phyloP scores from a whole-genome alignment of 495 filamentous ascomycete genomes.

The Hypoxylon subgilvum region DNA sequence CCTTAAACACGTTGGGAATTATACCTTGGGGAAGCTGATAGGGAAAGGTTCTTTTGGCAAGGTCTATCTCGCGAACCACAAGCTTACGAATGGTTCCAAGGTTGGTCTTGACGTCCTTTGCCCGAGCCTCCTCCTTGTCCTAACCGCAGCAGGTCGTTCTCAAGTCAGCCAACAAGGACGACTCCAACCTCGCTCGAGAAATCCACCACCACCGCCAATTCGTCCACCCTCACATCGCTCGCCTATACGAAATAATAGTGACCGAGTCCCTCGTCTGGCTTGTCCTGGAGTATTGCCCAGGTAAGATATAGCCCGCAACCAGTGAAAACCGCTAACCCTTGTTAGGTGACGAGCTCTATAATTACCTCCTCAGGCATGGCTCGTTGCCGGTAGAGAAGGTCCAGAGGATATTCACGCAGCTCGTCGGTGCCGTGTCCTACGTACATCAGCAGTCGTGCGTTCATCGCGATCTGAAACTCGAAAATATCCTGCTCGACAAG shows the following conservation, averaged over 20 bases:
- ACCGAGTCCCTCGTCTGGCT: constrained; percentile 95
- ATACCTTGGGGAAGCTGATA: constrained; percentile 86
- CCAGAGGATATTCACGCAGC: constrained; percentile 92
- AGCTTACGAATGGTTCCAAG: constrained; percentile 98
- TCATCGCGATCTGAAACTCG: constrained; percentile 94
- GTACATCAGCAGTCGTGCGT: constrained; percentile 96
- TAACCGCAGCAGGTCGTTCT: constrained; percentile 77
- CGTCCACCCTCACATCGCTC: constrained; percentile 94
- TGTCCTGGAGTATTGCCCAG: constrained; percentile 94
- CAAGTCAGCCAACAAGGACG: constrained; percentile 95
- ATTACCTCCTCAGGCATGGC: constrained; percentile 87
- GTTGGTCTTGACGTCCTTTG: constrained; percentile 63
- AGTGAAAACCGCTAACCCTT: constrained; percentile 27
- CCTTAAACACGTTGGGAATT: constrained; percentile 90
- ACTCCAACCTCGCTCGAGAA: constrained; percentile 92
- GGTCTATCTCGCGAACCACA: constrained; percentile 94
- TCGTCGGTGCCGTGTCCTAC: constrained; percentile 93
- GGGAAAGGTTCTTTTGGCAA: constrained; percentile 98
- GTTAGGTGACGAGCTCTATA: constrained; percentile 93
- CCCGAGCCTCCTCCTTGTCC: constrained; percentile 2
- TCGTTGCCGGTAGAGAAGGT: constrained; percentile 85
- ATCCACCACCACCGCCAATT: constrained; percentile 99
- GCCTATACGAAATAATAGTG: constrained; percentile 96
- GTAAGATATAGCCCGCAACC: constrained; percentile 55
- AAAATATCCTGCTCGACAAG: constrained; percentile 97